Percentiles rank a stretch among this genome's conserved stretches.
Conservation (phyloP, 441 rosid genomes). For the Capsella rubella region DNA sequence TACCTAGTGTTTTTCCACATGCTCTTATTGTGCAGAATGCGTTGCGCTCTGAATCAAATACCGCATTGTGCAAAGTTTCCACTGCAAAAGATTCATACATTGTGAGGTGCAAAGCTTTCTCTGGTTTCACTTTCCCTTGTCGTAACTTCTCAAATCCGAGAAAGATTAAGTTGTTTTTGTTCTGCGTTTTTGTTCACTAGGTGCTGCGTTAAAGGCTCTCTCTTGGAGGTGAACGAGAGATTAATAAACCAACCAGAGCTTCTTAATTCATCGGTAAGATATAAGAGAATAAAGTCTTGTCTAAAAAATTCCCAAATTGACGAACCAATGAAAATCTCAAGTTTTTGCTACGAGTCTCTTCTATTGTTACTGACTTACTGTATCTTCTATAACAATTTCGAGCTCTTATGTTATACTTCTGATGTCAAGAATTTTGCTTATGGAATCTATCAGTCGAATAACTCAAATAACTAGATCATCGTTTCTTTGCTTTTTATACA, state of each 20-base stretch:
- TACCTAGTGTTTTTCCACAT: conserved; percentile 5
- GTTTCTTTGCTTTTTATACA: neutral
- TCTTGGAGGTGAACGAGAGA: conserved; percentile 84
- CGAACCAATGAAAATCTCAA: neutral
- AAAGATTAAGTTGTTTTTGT: neutral
- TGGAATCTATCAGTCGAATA: neutral
- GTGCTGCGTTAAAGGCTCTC: conserved; percentile 90
- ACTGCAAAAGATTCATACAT: conserved; percentile 62
- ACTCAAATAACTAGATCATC: neutral
- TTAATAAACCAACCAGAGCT: conserved; percentile 72
- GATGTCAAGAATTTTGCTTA: conserved; percentile 1
- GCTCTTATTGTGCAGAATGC: conserved; percentile 66
- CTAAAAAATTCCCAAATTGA: neutral
- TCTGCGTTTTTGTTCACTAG: conserved; percentile 47
- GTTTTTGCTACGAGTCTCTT: conserved; percentile 10
- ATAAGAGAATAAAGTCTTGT: neutral
- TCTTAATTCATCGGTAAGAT: conserved; percentile 68
- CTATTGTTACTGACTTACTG: neutral
- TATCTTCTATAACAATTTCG: conserved; percentile 4
- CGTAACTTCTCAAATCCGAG: neutral
- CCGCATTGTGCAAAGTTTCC: conserved; percentile 85
- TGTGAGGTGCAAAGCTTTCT: conserved; percentile 59
- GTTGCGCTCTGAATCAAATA: conserved; percentile 78
- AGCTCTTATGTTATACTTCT: neutral
- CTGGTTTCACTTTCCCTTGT: neutral